Base-by-base conservation (phyloP, 805 yeast species). In the Lachancea kluyveri region DNA sequence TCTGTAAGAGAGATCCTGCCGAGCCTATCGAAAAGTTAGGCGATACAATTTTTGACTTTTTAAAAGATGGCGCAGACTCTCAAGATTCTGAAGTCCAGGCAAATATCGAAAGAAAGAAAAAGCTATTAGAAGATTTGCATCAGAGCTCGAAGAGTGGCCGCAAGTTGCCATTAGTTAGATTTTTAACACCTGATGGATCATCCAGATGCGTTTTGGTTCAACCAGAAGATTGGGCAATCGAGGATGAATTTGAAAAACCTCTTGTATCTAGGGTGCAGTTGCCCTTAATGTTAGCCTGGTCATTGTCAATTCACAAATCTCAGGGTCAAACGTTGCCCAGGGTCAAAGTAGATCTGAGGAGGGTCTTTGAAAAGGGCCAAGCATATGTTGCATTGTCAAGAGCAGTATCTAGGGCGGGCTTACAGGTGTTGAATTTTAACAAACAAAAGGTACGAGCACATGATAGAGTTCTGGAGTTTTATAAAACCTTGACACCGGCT, bases 211-310 rank as follows among this genome's bases (percentile, higher is more conserved):
- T 85, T 1, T 57, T 88, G 8, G 81, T 87, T 3, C 81, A 77
- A 40, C 86, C 88, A 0, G 97, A 90, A 51, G 67, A 67, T 9
- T 90, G 96, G 86, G 70, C 68, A 0, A 65, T 84, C 14, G 90
- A 79, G 41, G 94, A 86, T 55, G 86, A 81, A 31, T 60, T 67
- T 15, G 85, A 80, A 13, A 65, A 65, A 6, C 73, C 79, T 0
- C 43, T 85, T 9, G 95, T 84, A 1, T 67, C 80, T 2, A 66
- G 96, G 46, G 65, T 68, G 0, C 98, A 92, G 50, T 45, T 92
- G 2, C 98, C 98, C 0, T 60, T 92, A 32, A 77, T 90, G 46
- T 62, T 88, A n/a, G 95, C 98, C 0, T 92, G 97, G 96, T 87
- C 98, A 0, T 59, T 92, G 26, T 87, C 96, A 0, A 88, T 92